A percentile compares a stretch with the other conserved stretches of the same genome.
Evolutionary conservation across 768 basidiomycete genomes (phyloP).

Genomic region (Amanita rubescens): DNA sequence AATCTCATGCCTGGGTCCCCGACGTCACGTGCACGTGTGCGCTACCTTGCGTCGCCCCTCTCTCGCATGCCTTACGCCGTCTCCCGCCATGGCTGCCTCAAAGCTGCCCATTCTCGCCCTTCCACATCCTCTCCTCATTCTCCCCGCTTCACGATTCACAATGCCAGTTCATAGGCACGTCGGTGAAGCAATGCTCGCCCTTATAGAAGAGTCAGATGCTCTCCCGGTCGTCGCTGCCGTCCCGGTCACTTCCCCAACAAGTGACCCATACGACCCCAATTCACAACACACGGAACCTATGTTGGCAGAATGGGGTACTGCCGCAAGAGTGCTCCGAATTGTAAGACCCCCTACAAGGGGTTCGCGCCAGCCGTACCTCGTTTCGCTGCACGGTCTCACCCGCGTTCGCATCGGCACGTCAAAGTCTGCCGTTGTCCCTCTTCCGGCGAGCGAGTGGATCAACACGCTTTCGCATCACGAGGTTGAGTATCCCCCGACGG

Average conservation of each 20-base stretch:
- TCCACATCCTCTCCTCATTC: slow-evolving; percentile 62
- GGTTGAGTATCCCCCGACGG: slow-evolving; percentile 41
- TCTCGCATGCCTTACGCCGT: too few species aligned
- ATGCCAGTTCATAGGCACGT: slow-evolving; percentile 55
- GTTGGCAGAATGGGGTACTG: slow-evolving; percentile 54
- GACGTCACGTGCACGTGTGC: not conserved
- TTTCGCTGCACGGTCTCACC: slow-evolving; percentile 66
- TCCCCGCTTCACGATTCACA: slow-evolving; percentile 65
- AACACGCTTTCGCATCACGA: slow-evolving; percentile 30
- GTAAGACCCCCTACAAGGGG: slow-evolving; percentile 52
- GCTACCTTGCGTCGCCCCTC: not conserved
- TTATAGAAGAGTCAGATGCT: slow-evolving; percentile 62
- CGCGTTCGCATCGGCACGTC: slow-evolving; percentile 50
- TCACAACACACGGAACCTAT: slow-evolving; percentile 12
- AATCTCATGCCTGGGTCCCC: too few species aligned
- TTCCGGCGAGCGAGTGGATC: slow-evolving; percentile 21
- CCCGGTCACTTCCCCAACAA: slow-evolving; percentile 31
- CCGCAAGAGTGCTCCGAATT: slow-evolving; percentile 65
- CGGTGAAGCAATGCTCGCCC: slow-evolving; percentile 57
- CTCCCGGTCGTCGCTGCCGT: slow-evolving; percentile 66
- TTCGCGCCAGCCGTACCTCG: slow-evolving; percentile 52
- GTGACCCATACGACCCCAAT: not conserved
- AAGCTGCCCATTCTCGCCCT: slow-evolving; percentile 66
- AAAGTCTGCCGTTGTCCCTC: slow-evolving; percentile 18
- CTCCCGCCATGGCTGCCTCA: slow-evolving; percentile 30